Evolutionary conservation across 805 yeast genomes (phyloP).

Genomic region (Schizosaccharomyces osmophilus): DNA sequence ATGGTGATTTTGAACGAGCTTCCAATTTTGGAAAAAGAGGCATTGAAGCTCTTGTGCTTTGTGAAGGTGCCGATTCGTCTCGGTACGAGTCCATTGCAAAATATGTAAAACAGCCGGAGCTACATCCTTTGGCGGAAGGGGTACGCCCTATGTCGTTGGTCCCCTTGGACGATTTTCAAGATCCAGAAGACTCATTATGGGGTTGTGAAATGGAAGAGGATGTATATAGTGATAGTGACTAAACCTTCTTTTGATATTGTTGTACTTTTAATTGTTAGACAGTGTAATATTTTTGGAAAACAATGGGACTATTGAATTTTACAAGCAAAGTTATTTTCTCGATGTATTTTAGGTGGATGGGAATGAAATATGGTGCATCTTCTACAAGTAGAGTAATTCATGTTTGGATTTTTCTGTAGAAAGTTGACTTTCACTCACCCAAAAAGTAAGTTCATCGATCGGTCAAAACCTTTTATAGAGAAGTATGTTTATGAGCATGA

Average conservation of each 20-base stretch:
- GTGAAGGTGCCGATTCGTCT: background rate
- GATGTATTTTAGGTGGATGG: too few relatives aligned
- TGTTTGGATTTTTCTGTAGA: too few relatives aligned
- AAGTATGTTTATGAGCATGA: too few relatives aligned
- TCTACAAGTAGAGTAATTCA: too few relatives aligned
- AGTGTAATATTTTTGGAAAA: too few relatives aligned
- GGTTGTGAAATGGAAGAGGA: background rate
- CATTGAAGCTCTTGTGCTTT: background rate
- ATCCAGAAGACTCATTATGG: background rate
- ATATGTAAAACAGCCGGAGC: background rate
- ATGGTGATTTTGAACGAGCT: background rate
- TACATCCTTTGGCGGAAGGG: background rate
- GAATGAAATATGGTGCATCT: too few relatives aligned
- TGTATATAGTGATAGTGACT: background rate
- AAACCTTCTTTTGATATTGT: background rate
- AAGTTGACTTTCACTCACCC: too few relatives aligned
- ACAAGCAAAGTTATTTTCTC: too few relatives aligned
- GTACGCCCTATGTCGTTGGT: background rate
- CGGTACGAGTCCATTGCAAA: background rate
- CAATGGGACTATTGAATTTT: too few relatives aligned
- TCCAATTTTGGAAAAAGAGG: background rate
- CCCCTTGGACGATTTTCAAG: background rate
- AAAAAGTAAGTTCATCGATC: too few relatives aligned
- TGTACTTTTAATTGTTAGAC: too few relatives aligned
- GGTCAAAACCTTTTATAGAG: too few relatives aligned